Evolutionary conservation across 1,284 basidiomycete genomes (phyloP), one percentile per base, ranked within the genome.

Genomic region (Cystobasidium sp.): DNA sequence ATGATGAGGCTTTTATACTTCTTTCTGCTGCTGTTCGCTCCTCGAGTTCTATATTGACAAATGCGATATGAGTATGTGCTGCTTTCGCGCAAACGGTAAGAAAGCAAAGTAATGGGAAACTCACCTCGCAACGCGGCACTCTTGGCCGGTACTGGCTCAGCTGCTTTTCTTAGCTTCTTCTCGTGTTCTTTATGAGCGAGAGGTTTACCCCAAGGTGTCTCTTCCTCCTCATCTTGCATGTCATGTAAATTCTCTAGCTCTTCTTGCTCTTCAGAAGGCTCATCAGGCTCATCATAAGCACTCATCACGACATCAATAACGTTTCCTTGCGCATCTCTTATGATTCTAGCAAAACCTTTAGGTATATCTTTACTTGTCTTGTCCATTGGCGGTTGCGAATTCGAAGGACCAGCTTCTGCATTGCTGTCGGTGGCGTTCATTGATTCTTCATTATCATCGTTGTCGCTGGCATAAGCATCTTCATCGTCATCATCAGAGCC

Each of bases 291-390:
- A 14, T 75, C 75, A 31, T 75, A 88, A 37, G 87, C 88, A 18
- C 86, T 83, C 75, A 97, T 83, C 80, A 94, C 88, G 59, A 97
- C 86, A 75, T 89, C 87, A 51, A 94, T 80, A 46, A 96, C 86
- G 77, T 91, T 91, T 46, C 95, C 96, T 3, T 87, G 84, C 58
- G 86, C 89, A 82, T 97, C 94, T 55, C 94, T 87, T 67, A 94
- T 84, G 77, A 99, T 94, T 77, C 88, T 87, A 16, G 93, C 96
- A 81, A 89, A 91, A 7, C 92, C 91, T 79, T 85, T 88, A n/a
- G 87, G 88, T 58, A 90, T 84, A 22, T 75, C 77, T 37, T 65
- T 63, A 10, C 75, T 69, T 39, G 65, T 41, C 46, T 59, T 71
- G 44, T 62, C 56, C 58, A 55, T 71, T 52, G 75, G 64, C 62